phyloP scores from a whole-genome alignment of 106 monocot genomes.

The Chionographis japonica region DNA sequence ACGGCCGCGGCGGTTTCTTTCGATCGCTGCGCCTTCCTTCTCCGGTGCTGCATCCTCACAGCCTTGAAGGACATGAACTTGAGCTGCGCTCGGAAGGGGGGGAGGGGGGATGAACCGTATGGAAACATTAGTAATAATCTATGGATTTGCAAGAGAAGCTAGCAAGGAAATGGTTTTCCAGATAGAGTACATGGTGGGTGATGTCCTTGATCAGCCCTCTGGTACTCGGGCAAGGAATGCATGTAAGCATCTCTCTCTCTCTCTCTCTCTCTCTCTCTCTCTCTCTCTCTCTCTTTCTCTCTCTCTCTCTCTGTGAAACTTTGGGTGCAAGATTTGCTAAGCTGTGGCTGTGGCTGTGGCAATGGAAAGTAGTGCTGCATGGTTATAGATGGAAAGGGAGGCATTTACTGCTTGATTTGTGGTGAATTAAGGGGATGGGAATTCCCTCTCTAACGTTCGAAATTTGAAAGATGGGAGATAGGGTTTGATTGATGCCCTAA shows the following conservation, averaged over 20 bases:
- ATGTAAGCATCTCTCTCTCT: constrained; percentile 30
- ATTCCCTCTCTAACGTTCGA: too few relatives aligned
- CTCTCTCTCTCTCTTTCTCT: too few relatives aligned
- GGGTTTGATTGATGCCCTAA: too few relatives aligned
- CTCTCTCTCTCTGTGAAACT: not conserved
- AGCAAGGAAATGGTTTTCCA: not conserved
- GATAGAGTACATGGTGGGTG: constrained; percentile 17
- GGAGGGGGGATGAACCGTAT: too few relatives aligned
- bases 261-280: too few relatives aligned
- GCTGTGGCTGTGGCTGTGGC: too few relatives aligned
- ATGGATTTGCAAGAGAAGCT: not conserved
- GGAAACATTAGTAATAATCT: not conserved
- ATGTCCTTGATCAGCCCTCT: constrained; percentile 21
- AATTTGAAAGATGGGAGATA: too few relatives aligned
- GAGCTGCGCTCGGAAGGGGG: constrained; percentile 6
- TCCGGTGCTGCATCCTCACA: constrained; percentile 2
- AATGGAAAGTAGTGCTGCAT: too few relatives aligned
- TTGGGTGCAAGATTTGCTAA: too few relatives aligned
- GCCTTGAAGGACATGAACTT: constrained; percentile 22
- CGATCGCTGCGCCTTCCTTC: not conserved
- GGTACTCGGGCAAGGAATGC: constrained; percentile 17
- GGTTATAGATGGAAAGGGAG: too few relatives aligned
- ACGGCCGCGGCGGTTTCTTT: not conserved
- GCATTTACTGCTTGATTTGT: too few relatives aligned
- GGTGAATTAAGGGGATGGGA: too few relatives aligned